A percentile compares a stretch with the other conserved stretches of the same genome.
Evolutionary conservation across 108 stramenopile genomes (phyloP).

Genomic region (Fragilariopsis cylindrus): DNA sequence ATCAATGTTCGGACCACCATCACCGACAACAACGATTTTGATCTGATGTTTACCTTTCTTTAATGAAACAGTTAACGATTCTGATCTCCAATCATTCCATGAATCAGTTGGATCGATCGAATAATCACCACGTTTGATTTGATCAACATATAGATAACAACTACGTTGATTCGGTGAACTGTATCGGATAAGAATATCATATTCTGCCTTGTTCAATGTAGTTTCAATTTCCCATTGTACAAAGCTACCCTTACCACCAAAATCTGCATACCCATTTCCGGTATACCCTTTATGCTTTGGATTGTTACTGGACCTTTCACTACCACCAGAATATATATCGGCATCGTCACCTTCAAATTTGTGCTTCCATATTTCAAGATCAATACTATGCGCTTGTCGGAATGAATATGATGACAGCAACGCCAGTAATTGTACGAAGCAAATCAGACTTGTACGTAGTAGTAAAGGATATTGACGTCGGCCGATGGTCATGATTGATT

Average conservation of each 20-base stretch:
- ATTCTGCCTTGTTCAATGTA: not conserved
- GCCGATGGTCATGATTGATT: not conserved
- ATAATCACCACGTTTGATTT: not conserved
- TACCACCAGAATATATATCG: not conserved
- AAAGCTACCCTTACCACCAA: not conserved
- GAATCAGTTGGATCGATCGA: conserved; percentile 5
- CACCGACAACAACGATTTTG: not conserved
- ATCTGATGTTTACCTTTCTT: conserved; percentile 6
- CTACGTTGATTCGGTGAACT: not conserved
- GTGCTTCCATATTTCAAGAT: not conserved
- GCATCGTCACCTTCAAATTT: not conserved
- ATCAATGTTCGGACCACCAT: conserved; percentile 19
- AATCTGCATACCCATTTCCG: conserved; percentile 15
- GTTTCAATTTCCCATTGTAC: conserved; percentile 10
- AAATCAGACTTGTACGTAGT: no score
- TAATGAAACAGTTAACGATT: not conserved
- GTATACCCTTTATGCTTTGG: not conserved
- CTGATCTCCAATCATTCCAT: conserved; percentile 13
- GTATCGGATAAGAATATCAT: not conserved
- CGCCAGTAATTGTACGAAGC: no score
- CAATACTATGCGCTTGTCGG: not conserved
- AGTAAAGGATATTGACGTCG: no score
- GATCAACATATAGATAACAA: conserved; percentile 1
- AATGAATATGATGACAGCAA: not conserved
- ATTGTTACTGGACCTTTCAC: not conserved